These are phyloP conservation scores for Sporisorium graminicola DNA, from an alignment of 1,284 basidiomycete genomes.

Conservation along the genomic window DNA sequence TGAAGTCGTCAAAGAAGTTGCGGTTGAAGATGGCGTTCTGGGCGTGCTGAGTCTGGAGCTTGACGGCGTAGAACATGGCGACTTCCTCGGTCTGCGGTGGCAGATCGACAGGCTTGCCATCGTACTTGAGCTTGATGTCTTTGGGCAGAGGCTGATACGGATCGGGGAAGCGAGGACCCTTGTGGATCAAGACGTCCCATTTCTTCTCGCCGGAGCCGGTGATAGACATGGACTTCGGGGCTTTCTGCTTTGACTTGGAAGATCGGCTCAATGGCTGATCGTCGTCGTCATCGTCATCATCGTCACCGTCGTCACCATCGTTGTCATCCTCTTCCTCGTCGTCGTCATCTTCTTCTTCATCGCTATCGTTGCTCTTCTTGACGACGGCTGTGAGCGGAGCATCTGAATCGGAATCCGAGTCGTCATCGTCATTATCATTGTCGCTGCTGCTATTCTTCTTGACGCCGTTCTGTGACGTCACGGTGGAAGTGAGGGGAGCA, in stretches of 20 bases:
- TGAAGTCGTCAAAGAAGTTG: constrained; percentile 96
- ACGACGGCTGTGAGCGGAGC: constrained; percentile 44
- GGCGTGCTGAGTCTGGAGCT: constrained; percentile 93
- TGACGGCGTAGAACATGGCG: constrained; percentile 93
- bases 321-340: constrained; percentile 50
- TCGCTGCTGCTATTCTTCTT: constrained; percentile 36
- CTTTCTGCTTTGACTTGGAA: constrained; percentile 35
- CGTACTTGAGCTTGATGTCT: constrained; percentile 93
- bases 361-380: constrained; percentile 40
- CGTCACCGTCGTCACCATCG: constrained; percentile 51
- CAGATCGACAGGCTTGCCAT: constrained; percentile 84
- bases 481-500: constrained; percentile 42
- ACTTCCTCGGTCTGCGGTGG: constrained; percentile 93
- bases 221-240: constrained; percentile 50
- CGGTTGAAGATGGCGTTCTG: constrained; percentile 88
- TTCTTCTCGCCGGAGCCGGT: constrained; percentile 71
- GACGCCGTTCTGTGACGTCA: constrained; percentile 39
- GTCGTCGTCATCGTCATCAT: constrained; percentile 71
- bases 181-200: constrained; percentile 93
- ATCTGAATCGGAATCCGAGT: constrained; percentile 56
- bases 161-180: constrained; percentile 94
- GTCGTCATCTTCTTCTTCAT: constrained; percentile 39
- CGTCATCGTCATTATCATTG: constrained; percentile 15
- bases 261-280: constrained; percentile 70
- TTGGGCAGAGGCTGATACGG: constrained; percentile 88